Percentiles rank a stretch among this genome's conserved stretches.
Conservation (phyloP, 306 rosid species). For the Canavalia gladiata region DNA sequence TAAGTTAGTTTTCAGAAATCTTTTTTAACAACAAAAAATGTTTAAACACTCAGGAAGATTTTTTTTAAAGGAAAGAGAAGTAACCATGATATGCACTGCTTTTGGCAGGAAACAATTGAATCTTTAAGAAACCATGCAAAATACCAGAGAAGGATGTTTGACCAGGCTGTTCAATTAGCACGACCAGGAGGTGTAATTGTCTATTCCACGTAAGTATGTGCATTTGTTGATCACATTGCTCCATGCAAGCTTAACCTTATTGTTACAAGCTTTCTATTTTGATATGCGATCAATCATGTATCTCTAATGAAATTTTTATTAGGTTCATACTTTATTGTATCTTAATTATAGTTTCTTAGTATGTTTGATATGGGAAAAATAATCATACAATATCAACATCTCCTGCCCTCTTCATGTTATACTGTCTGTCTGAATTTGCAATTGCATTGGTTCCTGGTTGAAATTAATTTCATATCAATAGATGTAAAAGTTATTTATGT, state of each 20-base stretch:
- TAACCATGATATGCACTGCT: slow-evolving; percentile 38
- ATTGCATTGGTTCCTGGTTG: slow-evolving; percentile 20
- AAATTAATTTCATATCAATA: slow-evolving; percentile 3
- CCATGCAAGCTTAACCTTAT: slow-evolving; percentile 28
- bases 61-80: neutral
- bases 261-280: slow-evolving; percentile 5
- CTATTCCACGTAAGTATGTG: slow-evolving; percentile 86
- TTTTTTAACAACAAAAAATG: neutral
- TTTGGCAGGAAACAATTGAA: slow-evolving; percentile 79
- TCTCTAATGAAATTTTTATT: slow-evolving; percentile 24
- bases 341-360: slow-evolving; percentile 29
- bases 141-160: slow-evolving; percentile 91
- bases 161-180: slow-evolving; percentile 92
- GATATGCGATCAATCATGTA: neutral
- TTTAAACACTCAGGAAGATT: neutral
- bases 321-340: neutral
- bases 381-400: neutral
- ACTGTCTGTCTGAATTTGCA: neutral
- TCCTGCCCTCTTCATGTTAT: neutral
- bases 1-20: neutral
- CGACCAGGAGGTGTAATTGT: slow-evolving; percentile 87
- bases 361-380: neutral
- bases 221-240: slow-evolving; percentile 43
- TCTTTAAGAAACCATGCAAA: slow-evolving; percentile 79
- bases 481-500: slow-evolving; percentile 6